Percentiles rank a stretch among this genome's conserved stretches.
Evolutionary conservation across 148 eudicot species (phyloP).

Genomic region (Diospyros kaki): DNA sequence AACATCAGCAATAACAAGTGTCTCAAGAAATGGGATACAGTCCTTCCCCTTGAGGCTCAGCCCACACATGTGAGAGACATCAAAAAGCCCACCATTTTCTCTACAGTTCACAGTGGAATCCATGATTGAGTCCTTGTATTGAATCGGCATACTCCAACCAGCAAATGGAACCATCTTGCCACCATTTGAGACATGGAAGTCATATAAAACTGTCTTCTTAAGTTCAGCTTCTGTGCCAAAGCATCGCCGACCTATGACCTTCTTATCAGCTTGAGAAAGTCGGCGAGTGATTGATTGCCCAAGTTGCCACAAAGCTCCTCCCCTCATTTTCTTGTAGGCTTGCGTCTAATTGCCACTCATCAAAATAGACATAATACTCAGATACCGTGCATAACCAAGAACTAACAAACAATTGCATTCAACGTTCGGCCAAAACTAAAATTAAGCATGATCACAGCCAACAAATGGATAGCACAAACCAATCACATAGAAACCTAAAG

Average conservation of each 20-base stretch:
- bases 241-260: conserved; percentile 52
- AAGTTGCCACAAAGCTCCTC: conserved; percentile 92
- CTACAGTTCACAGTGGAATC: conserved; percentile 89
- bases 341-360: conserved; percentile 16
- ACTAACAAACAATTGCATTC: neutral
- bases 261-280: conserved; percentile 75
- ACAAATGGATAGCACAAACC: neutral
- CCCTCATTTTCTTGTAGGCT: conserved; percentile 57
- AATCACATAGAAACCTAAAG: too few relatives aligned
- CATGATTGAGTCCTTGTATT: conserved; percentile 97
- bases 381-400: neutral
- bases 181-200: conserved; percentile 84
- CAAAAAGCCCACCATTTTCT: conserved; percentile 88
- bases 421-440: neutral
- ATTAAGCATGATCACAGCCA: neutral
- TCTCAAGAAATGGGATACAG: conserved; percentile 82
- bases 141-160: conserved; percentile 99
- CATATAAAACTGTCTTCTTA: conserved; percentile 77
- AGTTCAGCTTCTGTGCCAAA: conserved; percentile 77
- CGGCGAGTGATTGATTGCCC: conserved; percentile 90
- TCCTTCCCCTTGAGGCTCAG: conserved; percentile 86
- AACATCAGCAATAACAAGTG: conserved; percentile 89
- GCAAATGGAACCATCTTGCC: conserved; percentile 99
- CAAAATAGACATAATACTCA: neutral
- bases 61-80: conserved; percentile 97